Evolutionary conservation across 805 yeast genomes (phyloP), one percentile per base, ranked within the genome.

Genomic region (Candida berthetii): DNA sequence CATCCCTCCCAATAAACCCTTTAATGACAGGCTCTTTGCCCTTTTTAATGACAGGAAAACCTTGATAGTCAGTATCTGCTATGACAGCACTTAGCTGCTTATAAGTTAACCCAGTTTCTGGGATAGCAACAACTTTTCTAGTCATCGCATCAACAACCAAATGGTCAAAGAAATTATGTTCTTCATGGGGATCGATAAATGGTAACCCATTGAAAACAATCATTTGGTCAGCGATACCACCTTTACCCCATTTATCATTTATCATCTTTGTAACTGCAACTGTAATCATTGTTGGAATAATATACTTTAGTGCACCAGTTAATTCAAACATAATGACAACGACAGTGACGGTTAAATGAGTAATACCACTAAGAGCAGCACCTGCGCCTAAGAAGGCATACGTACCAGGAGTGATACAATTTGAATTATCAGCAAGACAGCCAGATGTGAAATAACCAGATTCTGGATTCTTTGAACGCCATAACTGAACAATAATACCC

Each of bases 321-420:
- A 93, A 66, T 63, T 93, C 98, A 62, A 90, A 86, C 95, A 93
- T 89, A 34, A 95, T 84, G 14, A 93, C 86, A 2, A 90, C 98
- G 17, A 91, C 97, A 0, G 98, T 82, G 9, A 93, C 82, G 0
- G 96, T 87, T 45, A 93, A 67, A 55, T 91, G 90, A 20, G 97
- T 93, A 29, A 93, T 91, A 3, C 99, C 99, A 59, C 95, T 80
- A 36, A 93, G 69, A 0, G 96, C 85, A 3, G 97, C 96, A 0
- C 91, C 98, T 0, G 99, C 97, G 3, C 99, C 99, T 24, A 93
- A 66, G 48, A 91, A 85, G 0, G 99, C 96, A 61, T 91, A 93
- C 0, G 96, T 85, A 0, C 98, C 99, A 0, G 97, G 93, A 10
- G 89, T 86, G 28, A 93, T 80, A 52, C 95, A 87, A 2, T 56